Evolutionary conservation across 352 stramenopile genomes (phyloP).

Genomic region (Blastocystis hominis): DNA sequence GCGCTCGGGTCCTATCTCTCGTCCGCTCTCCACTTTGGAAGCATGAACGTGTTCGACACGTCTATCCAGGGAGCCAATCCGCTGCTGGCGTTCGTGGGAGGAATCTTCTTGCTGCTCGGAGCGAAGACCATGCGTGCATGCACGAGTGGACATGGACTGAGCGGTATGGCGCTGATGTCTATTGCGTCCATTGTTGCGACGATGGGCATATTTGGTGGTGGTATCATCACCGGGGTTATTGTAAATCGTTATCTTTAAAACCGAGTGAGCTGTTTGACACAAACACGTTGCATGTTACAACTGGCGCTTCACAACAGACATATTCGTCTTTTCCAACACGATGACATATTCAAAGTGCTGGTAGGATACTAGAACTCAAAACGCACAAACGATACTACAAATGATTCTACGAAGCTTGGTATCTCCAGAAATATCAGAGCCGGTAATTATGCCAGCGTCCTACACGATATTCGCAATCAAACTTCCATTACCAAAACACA

Average conservation of each 20-base stretch:
- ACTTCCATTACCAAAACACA: background rate
- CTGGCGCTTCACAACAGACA: constrained; percentile 27
- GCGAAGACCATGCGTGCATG: constrained; percentile 52
- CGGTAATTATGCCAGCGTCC: constrained; percentile 24
- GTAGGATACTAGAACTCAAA: constrained; percentile 28
- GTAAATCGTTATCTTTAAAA: background rate
- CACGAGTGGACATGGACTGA: constrained; percentile 54
- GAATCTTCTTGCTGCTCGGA: constrained; percentile 26
- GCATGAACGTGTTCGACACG: background rate
- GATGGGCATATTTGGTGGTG: constrained; percentile 43
- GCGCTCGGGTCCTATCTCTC: constrained; percentile 34
- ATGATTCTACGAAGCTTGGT: constrained; percentile 5
- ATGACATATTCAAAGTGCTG: constrained; percentile 1
- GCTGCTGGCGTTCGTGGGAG: constrained; percentile 18
- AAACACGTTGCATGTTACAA: background rate
- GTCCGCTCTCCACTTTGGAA: background rate
- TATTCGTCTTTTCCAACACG: background rate
- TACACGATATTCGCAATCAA: background rate
- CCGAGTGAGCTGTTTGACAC: background rate
- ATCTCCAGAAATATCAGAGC: constrained; percentile 41
- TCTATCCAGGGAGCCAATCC: background rate
- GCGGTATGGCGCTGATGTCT: constrained; percentile 41
- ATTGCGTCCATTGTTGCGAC: constrained; percentile 53
- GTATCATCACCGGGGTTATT: constrained; percentile 15
- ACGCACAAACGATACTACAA: background rate